These are phyloP conservation scores for Lentinula sp. DNA, from an alignment of 768 basidiomycete species.

Conservation along the genomic window DNA sequence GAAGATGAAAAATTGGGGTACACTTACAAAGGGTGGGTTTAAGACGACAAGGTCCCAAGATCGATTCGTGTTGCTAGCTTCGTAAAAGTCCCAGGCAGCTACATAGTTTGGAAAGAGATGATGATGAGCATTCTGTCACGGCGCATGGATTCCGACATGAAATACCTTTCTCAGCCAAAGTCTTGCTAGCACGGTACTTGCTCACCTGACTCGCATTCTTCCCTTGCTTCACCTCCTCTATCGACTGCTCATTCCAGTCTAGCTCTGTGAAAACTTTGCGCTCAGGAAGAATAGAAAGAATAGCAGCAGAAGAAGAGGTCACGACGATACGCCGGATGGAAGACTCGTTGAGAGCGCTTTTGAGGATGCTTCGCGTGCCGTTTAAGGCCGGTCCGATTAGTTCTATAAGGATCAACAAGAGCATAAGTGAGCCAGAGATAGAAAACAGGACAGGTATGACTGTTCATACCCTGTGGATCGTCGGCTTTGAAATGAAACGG, in stretches of 20 bases:
- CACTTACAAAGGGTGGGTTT: slow-evolving; percentile 33
- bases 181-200: slow-evolving; percentile 56
- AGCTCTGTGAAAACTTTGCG: slow-evolving; percentile 33
- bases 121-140: too few relatives aligned
- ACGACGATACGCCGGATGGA: slow-evolving; percentile 55
- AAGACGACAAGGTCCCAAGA: slow-evolving; percentile 33
- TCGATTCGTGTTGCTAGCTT: slow-evolving; percentile 22
- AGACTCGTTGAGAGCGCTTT: not conserved
- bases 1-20: not conserved
- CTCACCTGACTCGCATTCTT: slow-evolving; percentile 27
- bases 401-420: slow-evolving; percentile 21
- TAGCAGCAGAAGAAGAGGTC: slow-evolving; percentile 50
- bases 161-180: slow-evolving; percentile 49
- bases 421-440: not conserved
- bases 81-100: slow-evolving; percentile 48
- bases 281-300: slow-evolving; percentile 23
- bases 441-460: not conserved
- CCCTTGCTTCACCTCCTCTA: slow-evolving; percentile 44
- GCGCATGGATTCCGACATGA: not conserved
- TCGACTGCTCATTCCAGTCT: slow-evolving; percentile 54
- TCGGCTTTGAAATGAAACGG: slow-evolving; percentile 44
- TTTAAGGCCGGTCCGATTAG: slow-evolving; percentile 51
- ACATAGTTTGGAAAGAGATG: too few relatives aligned
- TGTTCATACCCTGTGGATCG: slow-evolving; percentile 31
- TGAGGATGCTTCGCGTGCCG: slow-evolving; percentile 46